Evolutionary conservation across 225 moss, liverwort and hornwort genomes (phyloP).

Genomic region (Straminergon stramineum): DNA sequence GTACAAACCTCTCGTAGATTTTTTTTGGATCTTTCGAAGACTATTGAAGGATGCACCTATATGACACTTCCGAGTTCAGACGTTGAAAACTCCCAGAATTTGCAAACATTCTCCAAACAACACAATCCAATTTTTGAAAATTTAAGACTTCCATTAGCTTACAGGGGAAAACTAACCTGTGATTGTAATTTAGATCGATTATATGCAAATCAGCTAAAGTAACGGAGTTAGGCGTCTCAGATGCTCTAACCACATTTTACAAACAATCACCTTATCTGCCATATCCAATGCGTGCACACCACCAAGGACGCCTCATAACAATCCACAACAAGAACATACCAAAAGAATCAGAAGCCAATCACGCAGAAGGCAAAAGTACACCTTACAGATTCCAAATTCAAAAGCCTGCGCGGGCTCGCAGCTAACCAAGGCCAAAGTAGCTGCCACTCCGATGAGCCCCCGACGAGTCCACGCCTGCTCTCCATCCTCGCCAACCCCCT

Average conservation of each 20-base stretch:
- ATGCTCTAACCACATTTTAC: background rate
- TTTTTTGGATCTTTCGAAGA: background rate
- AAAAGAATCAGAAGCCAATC: background rate
- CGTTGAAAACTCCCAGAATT: background rate
- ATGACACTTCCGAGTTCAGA: background rate
- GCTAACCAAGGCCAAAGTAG: constrained; percentile 9
- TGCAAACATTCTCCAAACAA: background rate
- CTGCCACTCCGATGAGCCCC: constrained; percentile 7
- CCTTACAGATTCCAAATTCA: constrained; percentile 69
- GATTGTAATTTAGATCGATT: background rate
- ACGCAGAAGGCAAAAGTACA: constrained; percentile 17
- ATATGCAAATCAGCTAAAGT: background rate
- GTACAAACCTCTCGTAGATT: background rate
- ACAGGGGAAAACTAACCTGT: background rate
- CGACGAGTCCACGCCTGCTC: constrained; percentile 25
- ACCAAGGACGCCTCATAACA: background rate
- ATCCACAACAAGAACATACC: background rate
- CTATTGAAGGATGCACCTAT: background rate
- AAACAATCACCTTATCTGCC: background rate
- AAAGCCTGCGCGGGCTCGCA: constrained; percentile 37
- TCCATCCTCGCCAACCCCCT: background rate
- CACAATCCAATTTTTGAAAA: background rate
- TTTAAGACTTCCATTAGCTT: background rate
- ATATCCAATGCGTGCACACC: background rate
- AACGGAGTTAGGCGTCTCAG: background rate